These are phyloP conservation scores for Sporothrix humicola DNA, from an alignment of 2,329 filamentous ascomycete genomes.

Conservation along the genomic window DNA sequence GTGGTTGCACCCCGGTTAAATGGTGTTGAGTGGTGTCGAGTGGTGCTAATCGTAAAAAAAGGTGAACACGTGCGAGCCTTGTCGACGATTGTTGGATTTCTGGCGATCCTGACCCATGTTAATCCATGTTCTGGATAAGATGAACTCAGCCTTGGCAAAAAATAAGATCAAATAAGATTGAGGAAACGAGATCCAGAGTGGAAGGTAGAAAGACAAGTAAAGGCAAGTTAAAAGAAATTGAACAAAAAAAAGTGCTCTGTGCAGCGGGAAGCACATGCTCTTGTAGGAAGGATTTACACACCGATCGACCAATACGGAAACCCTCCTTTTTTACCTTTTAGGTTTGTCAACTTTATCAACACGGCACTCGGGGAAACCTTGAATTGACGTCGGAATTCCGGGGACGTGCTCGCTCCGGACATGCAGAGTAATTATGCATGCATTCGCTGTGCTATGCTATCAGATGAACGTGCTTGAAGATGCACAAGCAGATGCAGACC, in stretches of 20 bases:
- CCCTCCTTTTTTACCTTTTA: too few relatives aligned
- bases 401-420: not conserved
- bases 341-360: not conserved
- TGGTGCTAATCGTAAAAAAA: not conserved
- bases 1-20: constrained; percentile 4
- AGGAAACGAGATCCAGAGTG: not conserved
- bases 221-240: not conserved
- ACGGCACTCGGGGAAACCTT: not conserved
- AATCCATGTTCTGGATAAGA: not conserved
- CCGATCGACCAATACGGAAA: too few relatives aligned
- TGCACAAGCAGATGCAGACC: too few relatives aligned
- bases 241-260: not conserved
- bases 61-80: constrained; percentile 19
- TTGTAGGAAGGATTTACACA: too few relatives aligned
- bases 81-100: constrained; percentile 5
- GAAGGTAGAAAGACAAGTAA: not conserved
- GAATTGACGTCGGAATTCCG: not conserved
- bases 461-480: not conserved
- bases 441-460: not conserved
- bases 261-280: too few relatives aligned
- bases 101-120: constrained; percentile 20
- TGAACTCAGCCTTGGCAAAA: constrained; percentile 14
- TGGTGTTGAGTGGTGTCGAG: not conserved
- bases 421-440: too few relatives aligned
- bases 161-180: not conserved